Conservation (phyloP, 1,284 basidiomycete species). For the Irpex rosettiformis region DNA sequence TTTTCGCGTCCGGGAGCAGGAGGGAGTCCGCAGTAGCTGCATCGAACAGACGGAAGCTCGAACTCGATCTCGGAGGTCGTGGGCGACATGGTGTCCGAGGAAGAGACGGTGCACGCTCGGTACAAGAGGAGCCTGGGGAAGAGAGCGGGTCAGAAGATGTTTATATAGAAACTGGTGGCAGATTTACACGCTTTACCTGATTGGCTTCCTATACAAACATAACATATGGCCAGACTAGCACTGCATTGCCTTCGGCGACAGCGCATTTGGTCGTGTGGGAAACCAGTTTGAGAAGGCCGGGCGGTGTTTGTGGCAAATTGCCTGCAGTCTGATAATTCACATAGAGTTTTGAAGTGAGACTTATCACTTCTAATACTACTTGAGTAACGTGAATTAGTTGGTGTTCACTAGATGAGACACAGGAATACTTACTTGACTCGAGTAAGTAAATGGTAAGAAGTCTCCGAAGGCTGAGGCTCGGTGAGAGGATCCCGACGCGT, state of each 20-base stretch:
- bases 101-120: background rate
- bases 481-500: too few relatives aligned
- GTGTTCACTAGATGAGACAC: too few relatives aligned
- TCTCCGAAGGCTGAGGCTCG: too few relatives aligned
- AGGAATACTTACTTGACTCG: too few relatives aligned
- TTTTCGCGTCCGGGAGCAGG: background rate
- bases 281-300: background rate
- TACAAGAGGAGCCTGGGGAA: background rate
- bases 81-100: background rate
- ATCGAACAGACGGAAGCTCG: constrained; percentile 4
- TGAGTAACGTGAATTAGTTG: too few relatives aligned
- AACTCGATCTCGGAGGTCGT: constrained; percentile 1
- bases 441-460: too few relatives aligned
- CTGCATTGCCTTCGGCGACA: background rate
- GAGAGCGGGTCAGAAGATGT: background rate
- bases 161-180: background rate
- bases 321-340: background rate
- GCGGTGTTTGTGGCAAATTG: background rate
- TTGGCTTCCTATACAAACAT: background rate
- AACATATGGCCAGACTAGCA: background rate
- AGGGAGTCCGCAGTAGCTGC: constrained; percentile 6
- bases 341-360: too few relatives aligned
- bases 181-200: background rate
- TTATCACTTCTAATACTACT: too few relatives aligned
- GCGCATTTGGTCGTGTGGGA: background rate